A percentile compares a stretch with the other conserved stretches of the same genome.
Conservation (phyloP, 768 basidiomycete species). For the Lactarius hatsudake region DNA sequence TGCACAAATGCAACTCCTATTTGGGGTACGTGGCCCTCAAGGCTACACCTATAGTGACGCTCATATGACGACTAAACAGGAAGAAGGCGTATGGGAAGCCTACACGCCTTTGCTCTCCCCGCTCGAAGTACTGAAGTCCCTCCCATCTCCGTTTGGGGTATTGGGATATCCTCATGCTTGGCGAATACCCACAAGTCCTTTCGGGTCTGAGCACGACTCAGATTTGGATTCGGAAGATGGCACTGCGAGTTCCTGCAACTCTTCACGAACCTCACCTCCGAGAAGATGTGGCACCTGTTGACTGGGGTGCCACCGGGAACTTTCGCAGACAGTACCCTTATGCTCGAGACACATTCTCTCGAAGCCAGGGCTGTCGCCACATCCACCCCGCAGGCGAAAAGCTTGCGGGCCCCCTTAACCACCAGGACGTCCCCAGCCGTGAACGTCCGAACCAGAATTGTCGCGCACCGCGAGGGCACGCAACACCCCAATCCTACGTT, state of each 20-base stretch:
- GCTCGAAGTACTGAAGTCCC: not conserved
- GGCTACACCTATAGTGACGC: not conserved
- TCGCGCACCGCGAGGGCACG: not conserved
- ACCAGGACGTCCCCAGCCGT: conserved; percentile 12
- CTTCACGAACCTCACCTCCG: no score
- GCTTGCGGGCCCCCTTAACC: conserved; percentile 13
- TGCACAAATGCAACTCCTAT: not conserved
- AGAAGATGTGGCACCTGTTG: not conserved
- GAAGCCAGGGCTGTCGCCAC: not conserved
- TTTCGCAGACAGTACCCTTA: conserved; percentile 1
- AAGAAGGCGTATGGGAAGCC: not conserved
- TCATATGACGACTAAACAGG: not conserved
- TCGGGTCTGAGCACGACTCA: conserved; percentile 5
- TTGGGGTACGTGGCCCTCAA: not conserved
- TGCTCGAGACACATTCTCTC: not conserved
- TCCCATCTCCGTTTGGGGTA: not conserved
- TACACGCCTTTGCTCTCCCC: not conserved
- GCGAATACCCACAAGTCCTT: not conserved
- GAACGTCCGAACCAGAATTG: not conserved
- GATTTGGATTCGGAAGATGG: conserved; percentile 6
- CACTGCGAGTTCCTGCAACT: not conserved
- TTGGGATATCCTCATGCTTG: not conserved
- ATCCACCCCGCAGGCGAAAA: not conserved
- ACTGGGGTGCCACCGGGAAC: not conserved
- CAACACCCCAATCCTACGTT: not conserved